Percentiles rank a stretch among this genome's conserved stretches.
Evolutionary conservation across 768 basidiomycete genomes (phyloP).

Genomic region (Kwoniella shandongensis): DNA sequence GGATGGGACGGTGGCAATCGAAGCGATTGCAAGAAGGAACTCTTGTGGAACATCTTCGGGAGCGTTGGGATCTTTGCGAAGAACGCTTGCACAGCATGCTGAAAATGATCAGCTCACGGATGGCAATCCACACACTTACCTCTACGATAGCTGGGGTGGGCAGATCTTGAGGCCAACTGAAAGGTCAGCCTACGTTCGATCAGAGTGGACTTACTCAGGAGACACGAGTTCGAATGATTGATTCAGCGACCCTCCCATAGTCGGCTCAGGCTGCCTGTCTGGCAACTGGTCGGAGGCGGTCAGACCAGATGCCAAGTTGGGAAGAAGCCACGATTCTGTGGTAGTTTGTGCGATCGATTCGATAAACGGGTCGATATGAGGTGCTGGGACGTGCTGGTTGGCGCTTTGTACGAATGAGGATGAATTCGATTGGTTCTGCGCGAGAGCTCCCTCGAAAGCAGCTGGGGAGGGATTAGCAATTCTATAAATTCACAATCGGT

Average conservation of each 20-base stretch:
- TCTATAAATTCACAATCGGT: not conserved
- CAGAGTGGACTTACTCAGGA: no score
- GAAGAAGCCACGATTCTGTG: no score
- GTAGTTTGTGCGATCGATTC: no score
- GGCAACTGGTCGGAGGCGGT: not conserved
- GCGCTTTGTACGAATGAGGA: no score
- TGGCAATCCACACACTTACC: slow-evolving; percentile 16
- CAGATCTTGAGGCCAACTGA: slow-evolving; percentile 41
- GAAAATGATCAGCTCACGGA: not conserved
- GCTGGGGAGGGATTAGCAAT: not conserved
- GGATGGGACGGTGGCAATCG: slow-evolving; percentile 37
- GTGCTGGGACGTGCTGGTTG: no score
- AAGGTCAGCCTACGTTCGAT: no score
- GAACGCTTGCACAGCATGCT: slow-evolving; percentile 36
- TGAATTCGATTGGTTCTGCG: no score
- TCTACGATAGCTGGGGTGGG: slow-evolving; percentile 38
- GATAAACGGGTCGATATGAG: no score
- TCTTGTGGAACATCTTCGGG: slow-evolving; percentile 36
- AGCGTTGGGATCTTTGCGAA: slow-evolving; percentile 41
- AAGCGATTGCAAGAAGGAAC: slow-evolving; percentile 27
- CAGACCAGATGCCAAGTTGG: not conserved
- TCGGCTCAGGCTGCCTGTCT: not conserved
- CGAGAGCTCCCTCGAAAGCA: slow-evolving; percentile 17
- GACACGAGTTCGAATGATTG: no score
- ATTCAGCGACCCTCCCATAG: not conserved